Percentiles rank a stretch among this genome's conserved stretches.
These are phyloP conservation scores for Salix dunnii DNA, from an alignment of 345 rosid species.

Conservation along the genomic window DNA sequence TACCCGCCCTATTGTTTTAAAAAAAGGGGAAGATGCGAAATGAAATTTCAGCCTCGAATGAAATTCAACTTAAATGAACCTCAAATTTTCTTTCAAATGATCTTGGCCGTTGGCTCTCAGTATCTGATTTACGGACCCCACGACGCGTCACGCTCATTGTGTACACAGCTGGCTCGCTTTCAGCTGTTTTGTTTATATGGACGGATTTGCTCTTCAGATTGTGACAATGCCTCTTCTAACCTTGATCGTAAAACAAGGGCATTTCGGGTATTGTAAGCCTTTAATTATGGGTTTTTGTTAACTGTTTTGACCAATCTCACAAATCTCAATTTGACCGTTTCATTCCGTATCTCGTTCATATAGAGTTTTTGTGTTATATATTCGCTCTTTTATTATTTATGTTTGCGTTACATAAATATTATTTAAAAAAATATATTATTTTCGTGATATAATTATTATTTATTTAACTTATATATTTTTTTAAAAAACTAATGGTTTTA, in stretches of 20 bases:
- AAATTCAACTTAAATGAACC: constrained; percentile 40
- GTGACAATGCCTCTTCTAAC: not conserved
- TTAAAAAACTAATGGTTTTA: no score
- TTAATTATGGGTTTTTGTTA: not conserved
- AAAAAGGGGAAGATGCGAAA: constrained; percentile 21
- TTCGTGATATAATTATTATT: no score
- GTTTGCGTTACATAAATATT: no score
- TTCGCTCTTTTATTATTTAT: no score
- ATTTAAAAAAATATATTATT: no score
- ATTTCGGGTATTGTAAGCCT: not conserved
- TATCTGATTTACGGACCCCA: constrained; percentile 17
- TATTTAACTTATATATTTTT: no score
- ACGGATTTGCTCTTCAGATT: constrained; percentile 17
- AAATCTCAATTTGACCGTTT: not conserved
- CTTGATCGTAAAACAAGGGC: not conserved
- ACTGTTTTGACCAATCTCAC: not conserved
- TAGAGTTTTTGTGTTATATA: no score
- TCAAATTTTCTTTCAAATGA: constrained; percentile 18
- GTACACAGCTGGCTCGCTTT: constrained; percentile 43
- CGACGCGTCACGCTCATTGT: constrained; percentile 22
- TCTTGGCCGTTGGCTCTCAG: constrained; percentile 37
- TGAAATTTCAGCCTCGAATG: constrained; percentile 23
- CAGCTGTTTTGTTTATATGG: not conserved
- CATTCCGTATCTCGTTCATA: not conserved
- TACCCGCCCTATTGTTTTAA: constrained; percentile 44